Conservation (phyloP, 441 rosid genomes). For the Aquilaria agallochum region DNA sequence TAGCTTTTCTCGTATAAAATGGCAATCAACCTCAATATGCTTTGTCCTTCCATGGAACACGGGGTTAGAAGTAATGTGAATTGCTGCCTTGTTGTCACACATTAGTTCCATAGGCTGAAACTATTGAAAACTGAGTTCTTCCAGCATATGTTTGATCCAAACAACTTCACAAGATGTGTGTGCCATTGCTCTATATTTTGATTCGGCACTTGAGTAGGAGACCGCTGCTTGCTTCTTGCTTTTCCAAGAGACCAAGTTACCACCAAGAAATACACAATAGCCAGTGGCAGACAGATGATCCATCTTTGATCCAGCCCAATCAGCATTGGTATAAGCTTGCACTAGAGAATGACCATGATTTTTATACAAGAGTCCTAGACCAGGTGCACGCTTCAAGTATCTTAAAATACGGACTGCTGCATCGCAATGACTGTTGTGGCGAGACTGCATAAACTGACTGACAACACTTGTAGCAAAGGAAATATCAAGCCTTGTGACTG, state of each 20-base stretch:
- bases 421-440: not conserved
- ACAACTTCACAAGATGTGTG: no score
- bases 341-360: not conserved
- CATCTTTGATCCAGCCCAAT: not conserved
- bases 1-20: not conserved
- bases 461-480: not conserved
- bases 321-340: not conserved
- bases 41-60: not conserved
- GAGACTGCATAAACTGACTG: not conserved
- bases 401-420: not conserved
- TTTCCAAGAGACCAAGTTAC: conserved; percentile 6
- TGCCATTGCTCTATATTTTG: not conserved
- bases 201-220: not conserved
- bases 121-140: not conserved
- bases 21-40: not conserved
- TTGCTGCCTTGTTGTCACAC: not conserved
- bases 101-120: not conserved
- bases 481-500: not conserved
- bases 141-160: not conserved
- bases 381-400: not conserved
- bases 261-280: not conserved
- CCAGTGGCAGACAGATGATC: not conserved
- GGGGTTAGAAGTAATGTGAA: not conserved
- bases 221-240: not conserved
- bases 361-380: not conserved